phyloP scores from a whole-genome alignment of 1,284 basidiomycete genomes.

The Salmacisia buchloeana region DNA sequence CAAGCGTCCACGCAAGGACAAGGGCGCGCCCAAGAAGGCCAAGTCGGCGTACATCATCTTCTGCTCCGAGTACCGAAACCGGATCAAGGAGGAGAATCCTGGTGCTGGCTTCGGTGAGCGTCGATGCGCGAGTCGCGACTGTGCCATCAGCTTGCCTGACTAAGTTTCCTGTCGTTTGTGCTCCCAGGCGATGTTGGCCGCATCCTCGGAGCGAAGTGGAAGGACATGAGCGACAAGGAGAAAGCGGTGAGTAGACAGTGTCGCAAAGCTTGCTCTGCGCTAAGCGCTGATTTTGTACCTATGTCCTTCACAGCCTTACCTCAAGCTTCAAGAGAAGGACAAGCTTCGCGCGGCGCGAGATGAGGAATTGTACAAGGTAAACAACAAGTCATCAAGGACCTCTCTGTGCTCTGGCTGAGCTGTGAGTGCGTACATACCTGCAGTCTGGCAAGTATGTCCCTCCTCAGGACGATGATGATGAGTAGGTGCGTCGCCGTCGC shows the following conservation, averaged over 20 bases:
- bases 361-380: slow-evolving; percentile 1
- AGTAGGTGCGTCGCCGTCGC: no score
- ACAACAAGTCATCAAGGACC: no score
- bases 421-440: no score
- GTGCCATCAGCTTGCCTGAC: slow-evolving; percentile 15
- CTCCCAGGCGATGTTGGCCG: slow-evolving; percentile 79
- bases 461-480: no score
- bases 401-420: no score
- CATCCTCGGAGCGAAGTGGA: slow-evolving; percentile 82
- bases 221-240: slow-evolving; percentile 73
- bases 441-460: no score
- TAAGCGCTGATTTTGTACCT: not conserved
- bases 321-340: slow-evolving; percentile 8
- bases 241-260: slow-evolving; percentile 63
- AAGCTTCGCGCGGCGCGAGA: slow-evolving; percentile 2
- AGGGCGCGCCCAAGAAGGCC: slow-evolving; percentile 5
- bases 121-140: not conserved
- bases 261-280: not conserved
- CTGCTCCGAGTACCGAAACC: slow-evolving; percentile 87
- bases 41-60: slow-evolving; percentile 89
- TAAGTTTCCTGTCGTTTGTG: slow-evolving; percentile 8
- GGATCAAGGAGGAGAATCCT: slow-evolving; percentile 90
- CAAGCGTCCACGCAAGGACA: slow-evolving; percentile 5
- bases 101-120: slow-evolving; percentile 79
- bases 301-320: not conserved